A percentile compares a stretch with the other conserved stretches of the same genome.
Evolutionary conservation across 768 basidiomycete genomes (phyloP).

Genomic region (Leucogyrophana mollusca): DNA sequence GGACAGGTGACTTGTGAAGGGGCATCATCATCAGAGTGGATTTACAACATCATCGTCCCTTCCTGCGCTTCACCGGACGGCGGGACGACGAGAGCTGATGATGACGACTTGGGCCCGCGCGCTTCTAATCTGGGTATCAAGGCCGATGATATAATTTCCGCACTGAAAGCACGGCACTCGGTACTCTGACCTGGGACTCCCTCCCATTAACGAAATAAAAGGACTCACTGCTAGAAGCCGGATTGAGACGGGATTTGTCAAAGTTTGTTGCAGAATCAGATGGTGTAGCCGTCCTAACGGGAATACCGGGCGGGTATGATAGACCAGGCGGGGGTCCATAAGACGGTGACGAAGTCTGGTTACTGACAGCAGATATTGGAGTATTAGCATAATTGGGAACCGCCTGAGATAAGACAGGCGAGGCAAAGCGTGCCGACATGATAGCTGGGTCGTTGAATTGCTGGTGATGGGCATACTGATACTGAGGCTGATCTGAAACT

Average conservation of each 20-base stretch:
- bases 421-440: slow-evolving; percentile 69
- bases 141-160: slow-evolving; percentile 75
- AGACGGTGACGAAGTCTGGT: slow-evolving; percentile 20
- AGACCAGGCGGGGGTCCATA: slow-evolving; percentile 74
- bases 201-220: slow-evolving; percentile 64
- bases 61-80: slow-evolving; percentile 26
- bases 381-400: slow-evolving; percentile 10
- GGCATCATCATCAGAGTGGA: not conserved
- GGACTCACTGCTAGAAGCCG: slow-evolving; percentile 61
- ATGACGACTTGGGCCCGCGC: slow-evolving; percentile 20
- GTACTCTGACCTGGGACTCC: slow-evolving; percentile 79
- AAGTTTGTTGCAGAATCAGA: slow-evolving; percentile 16
- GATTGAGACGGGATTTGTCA: slow-evolving; percentile 25
- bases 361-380: slow-evolving; percentile 13
- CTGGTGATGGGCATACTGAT: slow-evolving; percentile 35
- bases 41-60: slow-evolving; percentile 19
- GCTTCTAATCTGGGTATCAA: slow-evolving; percentile 44
- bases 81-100: slow-evolving; percentile 19
- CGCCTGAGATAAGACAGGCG: slow-evolving; percentile 30
- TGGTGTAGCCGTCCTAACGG: slow-evolving; percentile 16
- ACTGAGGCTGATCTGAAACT: slow-evolving; percentile 35
- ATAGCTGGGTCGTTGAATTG: slow-evolving; percentile 77
- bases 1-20: slow-evolving; percentile 22
- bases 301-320: slow-evolving; percentile 36
- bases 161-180: slow-evolving; percentile 90